Conservation (phyloP, 495 filamentous ascomycete species). For the Neurospora discreta region DNA sequence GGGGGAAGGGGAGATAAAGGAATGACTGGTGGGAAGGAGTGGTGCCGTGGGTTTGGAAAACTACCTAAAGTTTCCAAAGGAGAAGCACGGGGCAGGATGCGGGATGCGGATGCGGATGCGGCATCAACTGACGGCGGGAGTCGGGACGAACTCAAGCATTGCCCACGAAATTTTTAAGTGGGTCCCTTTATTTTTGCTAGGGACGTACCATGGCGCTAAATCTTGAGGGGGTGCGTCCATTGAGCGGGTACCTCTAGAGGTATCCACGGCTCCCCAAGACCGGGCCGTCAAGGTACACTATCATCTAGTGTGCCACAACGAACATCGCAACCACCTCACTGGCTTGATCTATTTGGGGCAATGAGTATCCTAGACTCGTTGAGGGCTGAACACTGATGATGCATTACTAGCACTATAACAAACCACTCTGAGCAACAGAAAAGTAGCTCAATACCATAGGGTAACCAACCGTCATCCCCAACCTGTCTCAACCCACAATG, state of each 20-base stretch:
- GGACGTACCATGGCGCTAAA: not conserved
- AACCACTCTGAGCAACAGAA: not conserved
- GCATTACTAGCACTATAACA: not conserved
- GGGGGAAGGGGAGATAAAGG: constrained; percentile 11
- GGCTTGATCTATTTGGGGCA: not conserved
- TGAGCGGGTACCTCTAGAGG: not conserved
- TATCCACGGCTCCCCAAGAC: not conserved
- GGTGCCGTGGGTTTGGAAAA: not conserved
- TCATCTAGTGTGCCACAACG: not conserved
- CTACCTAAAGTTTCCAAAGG: constrained; percentile 1
- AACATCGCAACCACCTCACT: not conserved
- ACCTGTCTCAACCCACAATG: not conserved
- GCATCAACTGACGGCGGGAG: constrained; percentile 1
- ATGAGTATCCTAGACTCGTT: not conserved
- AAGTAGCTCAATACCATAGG: not conserved
- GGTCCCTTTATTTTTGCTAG: not conserved
- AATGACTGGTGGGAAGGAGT: constrained; percentile 11
- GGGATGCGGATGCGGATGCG: not conserved
- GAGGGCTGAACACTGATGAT: not conserved
- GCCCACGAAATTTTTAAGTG: constrained; percentile 27
- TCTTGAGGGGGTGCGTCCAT: not conserved
- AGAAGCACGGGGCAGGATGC: constrained; percentile 7
- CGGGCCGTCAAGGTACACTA: not conserved
- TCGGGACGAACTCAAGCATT: constrained; percentile 1
- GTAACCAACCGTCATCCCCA: not conserved